These are phyloP conservation scores for Claviceps pusilla DNA, from an alignment of 2,329 filamentous ascomycete species.

Conservation along the genomic window DNA sequence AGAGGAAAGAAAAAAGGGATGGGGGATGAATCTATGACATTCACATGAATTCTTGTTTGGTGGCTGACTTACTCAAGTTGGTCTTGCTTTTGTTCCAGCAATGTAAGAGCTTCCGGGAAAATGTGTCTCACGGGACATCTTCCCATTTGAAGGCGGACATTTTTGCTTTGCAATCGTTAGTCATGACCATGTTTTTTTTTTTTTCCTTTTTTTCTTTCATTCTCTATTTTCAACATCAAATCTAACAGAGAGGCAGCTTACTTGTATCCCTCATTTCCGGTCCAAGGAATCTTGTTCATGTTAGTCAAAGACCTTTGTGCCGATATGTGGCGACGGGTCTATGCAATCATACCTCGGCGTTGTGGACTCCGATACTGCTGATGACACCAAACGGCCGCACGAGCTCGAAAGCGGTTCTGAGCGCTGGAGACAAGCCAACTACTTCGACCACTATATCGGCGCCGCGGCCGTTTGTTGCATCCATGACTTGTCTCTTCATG, in stretches of 20 bases:
- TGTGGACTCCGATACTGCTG: conserved; percentile 63
- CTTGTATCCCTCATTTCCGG: conserved; percentile 46
- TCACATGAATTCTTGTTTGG: background rate
- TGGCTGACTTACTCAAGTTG: conserved; percentile 41
- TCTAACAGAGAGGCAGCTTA: conserved; percentile 14
- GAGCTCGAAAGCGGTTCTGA: conserved; percentile 56
- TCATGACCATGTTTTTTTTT: conserved; percentile 9
- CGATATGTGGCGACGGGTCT: background rate
- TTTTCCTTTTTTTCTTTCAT: too few species aligned
- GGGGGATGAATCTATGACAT: background rate
- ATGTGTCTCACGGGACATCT: conserved; percentile 60
- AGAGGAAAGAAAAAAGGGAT: background rate
- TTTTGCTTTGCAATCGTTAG: conserved; percentile 37
- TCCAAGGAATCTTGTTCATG: conserved; percentile 44
- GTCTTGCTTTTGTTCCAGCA: conserved; percentile 52
- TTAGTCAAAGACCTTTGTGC: background rate
- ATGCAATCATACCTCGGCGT: conserved; percentile 40
- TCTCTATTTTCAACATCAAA: background rate
- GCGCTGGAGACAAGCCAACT: conserved; percentile 53
- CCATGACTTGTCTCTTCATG: conserved; percentile 53
- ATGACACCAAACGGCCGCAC: conserved; percentile 59
- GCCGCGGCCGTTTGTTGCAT: conserved; percentile 63
- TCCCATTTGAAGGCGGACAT: conserved; percentile 60
- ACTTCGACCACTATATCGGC: conserved; percentile 76
- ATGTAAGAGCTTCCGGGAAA: conserved; percentile 47